Evolutionary conservation across 2,329 filamentous ascomycete species (phyloP), one percentile per base, ranked within the genome.

Genomic region (Colletotrichum euphorbiae): DNA sequence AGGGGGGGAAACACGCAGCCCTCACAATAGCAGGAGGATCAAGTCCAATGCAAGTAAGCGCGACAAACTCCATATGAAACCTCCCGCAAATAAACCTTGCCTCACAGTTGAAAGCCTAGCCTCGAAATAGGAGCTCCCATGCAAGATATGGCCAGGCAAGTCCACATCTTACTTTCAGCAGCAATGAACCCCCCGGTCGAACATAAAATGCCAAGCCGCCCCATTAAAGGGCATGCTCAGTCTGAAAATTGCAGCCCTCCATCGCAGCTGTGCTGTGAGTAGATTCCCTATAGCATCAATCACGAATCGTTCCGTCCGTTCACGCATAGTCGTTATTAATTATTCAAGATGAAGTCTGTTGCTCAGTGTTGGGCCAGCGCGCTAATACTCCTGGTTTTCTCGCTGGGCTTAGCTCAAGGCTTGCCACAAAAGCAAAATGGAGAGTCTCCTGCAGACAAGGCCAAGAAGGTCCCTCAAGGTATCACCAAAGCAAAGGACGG

Each of bases 401-500:
- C 2, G 7, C 19, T 50, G 9, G 21, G 36, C 5, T 17, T 61
- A 21, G 46, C 38, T 4, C 58, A 52, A 6, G 7, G 45, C 8
- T 8, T 21, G 3, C 52, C 61, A 6, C 46, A 65, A 6, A 17
- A 38, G 0, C 42, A 55, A 9, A 48, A 40, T 15, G 48, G 42
- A 4, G 65, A 71, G 40, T 75, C 73, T 2, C 72, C 73, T 6
- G 75, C 76, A 50, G 70, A 77, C 52, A 73, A 74, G 69, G 74
- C 74, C 3, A 71, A 73, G 6, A 69, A 71, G 5, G 60, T 79
- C 24, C 75, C 78, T 1, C 75, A 78, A 28, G 79, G 80, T 6
- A 69, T 83, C 13, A 80, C 79, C 3, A 67, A 70, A 21, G 85
- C 85, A 2, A 83, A 83, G 1, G 85, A 89, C 75, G 86, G 86